Percentiles rank a stretch among this genome's conserved stretches.
Conservation (phyloP, 2,329 filamentous ascomycete species). For the Drechslera avenae region DNA sequence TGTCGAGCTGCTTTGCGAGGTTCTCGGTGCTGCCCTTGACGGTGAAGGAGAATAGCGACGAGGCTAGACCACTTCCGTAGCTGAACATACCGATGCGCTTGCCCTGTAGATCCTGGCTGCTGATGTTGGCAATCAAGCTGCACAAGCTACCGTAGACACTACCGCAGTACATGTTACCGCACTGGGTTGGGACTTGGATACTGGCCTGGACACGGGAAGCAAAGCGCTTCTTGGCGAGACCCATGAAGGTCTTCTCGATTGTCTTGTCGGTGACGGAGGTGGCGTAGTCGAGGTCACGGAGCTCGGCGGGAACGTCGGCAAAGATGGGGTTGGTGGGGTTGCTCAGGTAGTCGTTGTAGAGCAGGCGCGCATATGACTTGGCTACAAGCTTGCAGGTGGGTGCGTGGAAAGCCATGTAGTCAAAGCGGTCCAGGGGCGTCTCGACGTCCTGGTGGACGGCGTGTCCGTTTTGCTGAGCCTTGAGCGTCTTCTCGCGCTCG, state of each 20-base stretch:
- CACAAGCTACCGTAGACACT: conserved; percentile 58
- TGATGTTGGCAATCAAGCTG: conserved; percentile 55
- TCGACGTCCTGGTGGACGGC: conserved; percentile 46
- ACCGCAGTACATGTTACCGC: conserved; percentile 62
- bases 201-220: conserved; percentile 56
- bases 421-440: conserved; percentile 58
- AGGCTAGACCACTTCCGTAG: conserved; percentile 59
- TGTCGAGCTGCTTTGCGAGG: conserved; percentile 54
- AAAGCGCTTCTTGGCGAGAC: conserved; percentile 58
- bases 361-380: conserved; percentile 59
- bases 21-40: conserved; percentile 55
- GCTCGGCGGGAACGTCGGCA: conserved; percentile 56
- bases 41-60: conserved; percentile 57
- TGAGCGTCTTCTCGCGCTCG: conserved; percentile 54
- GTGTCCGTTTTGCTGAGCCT: conserved; percentile 51
- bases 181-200: conserved; percentile 58
- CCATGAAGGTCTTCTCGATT: conserved; percentile 60
- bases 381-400: conserved; percentile 61
- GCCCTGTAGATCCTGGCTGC: conserved; percentile 53
- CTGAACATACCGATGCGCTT: conserved; percentile 60
- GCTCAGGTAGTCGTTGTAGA: conserved; percentile 59
- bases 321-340: conserved; percentile 56
- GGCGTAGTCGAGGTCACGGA: conserved; percentile 54
- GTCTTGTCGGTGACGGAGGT: conserved; percentile 58
- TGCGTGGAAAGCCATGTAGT: conserved; percentile 61